These are phyloP conservation scores for Aspergillus haitiensis DNA, from an alignment of 495 filamentous ascomycete species.

Conservation along the genomic window DNA sequence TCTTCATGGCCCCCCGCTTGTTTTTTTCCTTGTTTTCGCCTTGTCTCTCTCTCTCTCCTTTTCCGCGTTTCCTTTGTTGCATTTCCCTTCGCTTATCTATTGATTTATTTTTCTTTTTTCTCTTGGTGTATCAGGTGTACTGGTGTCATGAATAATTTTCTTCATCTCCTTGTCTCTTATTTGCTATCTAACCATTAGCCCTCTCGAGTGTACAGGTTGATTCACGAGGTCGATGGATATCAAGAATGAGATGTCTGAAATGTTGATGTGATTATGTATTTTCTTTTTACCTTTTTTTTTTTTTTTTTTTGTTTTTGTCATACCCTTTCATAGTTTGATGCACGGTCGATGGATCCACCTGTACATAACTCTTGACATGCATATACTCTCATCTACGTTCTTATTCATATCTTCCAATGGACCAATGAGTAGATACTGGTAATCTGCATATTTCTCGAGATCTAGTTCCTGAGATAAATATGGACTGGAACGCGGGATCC, in stretches of 20 bases:
- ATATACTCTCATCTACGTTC: slow-evolving; percentile 21
- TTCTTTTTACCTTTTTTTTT: slow-evolving; percentile 24
- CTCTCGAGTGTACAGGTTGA: slow-evolving; percentile 21
- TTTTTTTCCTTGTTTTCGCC: slow-evolving; percentile 19
- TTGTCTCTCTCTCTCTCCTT: slow-evolving; percentile 17
- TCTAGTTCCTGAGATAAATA: background rate
- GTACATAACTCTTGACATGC: slow-evolving; percentile 29
- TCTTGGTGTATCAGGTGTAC: slow-evolving; percentile 15
- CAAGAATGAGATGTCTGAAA: slow-evolving; percentile 29
- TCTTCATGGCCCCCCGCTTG: slow-evolving; percentile 12
- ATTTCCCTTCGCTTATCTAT: slow-evolving; percentile 17
- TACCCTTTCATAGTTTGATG: slow-evolving; percentile 27
- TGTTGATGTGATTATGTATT: slow-evolving; percentile 32
- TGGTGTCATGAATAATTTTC: slow-evolving; percentile 9
- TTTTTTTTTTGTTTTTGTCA: slow-evolving; percentile 24
- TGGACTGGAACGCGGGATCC: background rate
- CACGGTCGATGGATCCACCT: slow-evolving; percentile 18
- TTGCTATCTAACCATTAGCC: slow-evolving; percentile 13
- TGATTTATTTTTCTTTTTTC: slow-evolving; percentile 7
- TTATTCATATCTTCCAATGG: background rate
- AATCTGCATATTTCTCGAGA: background rate
- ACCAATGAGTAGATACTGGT: background rate
- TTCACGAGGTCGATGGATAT: slow-evolving; percentile 32
- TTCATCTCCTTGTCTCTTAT: no score
- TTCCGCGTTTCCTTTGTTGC: slow-evolving; percentile 24